Evolutionary conservation across 106 monocot genomes (phyloP).

Genomic region (Dioscorea alata): DNA sequence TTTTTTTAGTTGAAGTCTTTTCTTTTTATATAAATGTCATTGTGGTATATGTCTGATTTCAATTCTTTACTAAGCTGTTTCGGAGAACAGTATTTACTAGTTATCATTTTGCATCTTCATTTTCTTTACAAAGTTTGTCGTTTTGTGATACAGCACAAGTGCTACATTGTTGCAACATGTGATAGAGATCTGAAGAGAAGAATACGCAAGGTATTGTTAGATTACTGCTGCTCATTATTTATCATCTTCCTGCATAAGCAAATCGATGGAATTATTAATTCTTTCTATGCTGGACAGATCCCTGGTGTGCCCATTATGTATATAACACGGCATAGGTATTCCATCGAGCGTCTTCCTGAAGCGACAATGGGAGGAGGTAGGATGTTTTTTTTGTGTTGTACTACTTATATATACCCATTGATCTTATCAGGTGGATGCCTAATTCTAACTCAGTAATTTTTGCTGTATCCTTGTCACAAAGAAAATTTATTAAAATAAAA

Average conservation of each 20-base stretch:
- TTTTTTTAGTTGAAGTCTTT: background rate
- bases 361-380: constrained; percentile 82
- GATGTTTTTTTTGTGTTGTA: background rate
- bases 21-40: background rate
- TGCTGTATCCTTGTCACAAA: too few relatives aligned
- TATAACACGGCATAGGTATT: constrained; percentile 63
- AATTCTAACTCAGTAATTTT: too few relatives aligned
- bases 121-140: background rate
- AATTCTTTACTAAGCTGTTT: background rate
- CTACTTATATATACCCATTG: too few relatives aligned
- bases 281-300: constrained; percentile 15
- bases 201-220: constrained; percentile 77
- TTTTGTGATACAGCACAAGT: constrained; percentile 68
- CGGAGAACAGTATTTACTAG: background rate
- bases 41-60: background rate
- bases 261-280: background rate
- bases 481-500: too few relatives aligned
- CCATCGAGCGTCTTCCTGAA: constrained; percentile 71
- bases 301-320: constrained; percentile 85
- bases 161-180: constrained; percentile 98
- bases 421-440: too few relatives aligned
- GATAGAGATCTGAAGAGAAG: constrained; percentile 98
- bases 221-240: background rate
- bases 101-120: too few relatives aligned
- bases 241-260: background rate